phyloP scores from a whole-genome alignment of 257 asterid genomes.

The Ilex asprella region DNA sequence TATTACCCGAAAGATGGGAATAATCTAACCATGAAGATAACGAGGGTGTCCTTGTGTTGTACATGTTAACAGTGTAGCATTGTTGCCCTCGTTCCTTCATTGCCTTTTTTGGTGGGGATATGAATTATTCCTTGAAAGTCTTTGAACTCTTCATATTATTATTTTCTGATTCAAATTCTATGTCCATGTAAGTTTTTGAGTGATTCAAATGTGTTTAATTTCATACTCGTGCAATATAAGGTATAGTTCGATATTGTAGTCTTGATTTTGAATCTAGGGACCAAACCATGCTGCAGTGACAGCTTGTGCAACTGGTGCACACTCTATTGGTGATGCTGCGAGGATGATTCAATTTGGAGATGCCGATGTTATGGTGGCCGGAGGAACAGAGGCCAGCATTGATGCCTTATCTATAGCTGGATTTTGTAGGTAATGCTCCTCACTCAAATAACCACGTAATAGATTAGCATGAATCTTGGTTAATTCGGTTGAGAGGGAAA shows the following conservation, averaged over 20 bases:
- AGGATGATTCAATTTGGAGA: conserved; percentile 98
- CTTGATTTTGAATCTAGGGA: conserved; percentile 79
- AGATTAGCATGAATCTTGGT: too few species aligned
- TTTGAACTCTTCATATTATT: not conserved
- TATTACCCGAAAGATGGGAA: too few species aligned
- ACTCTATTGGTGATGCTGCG: conserved; percentile 88
- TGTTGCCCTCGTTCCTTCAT: too few species aligned
- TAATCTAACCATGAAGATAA: too few species aligned
- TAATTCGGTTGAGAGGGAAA: too few species aligned
- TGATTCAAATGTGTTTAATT: not conserved
- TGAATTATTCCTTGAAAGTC: not conserved
- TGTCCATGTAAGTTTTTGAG: not conserved
- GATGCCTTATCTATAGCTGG: conserved; percentile 99
- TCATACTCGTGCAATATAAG: conserved; percentile 15
- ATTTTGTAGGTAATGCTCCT: conserved; percentile 69
- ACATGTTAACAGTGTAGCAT: too few species aligned
- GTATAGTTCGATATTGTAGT: conserved; percentile 33
- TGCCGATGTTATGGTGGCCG: conserved; percentile 96
- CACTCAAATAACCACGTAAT: not conserved
- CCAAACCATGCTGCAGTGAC: conserved; percentile 99
- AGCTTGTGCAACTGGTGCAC: conserved; percentile 99
- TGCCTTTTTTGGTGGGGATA: too few species aligned
- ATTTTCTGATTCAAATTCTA: not conserved
- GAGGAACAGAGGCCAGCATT: conserved; percentile 96
- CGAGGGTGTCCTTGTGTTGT: too few species aligned